Percentiles rank a stretch among this genome's conserved stretches.
These are phyloP conservation scores for Arabis hirsuta DNA, from an alignment of 345 rosid genomes.

Conservation along the genomic window DNA sequence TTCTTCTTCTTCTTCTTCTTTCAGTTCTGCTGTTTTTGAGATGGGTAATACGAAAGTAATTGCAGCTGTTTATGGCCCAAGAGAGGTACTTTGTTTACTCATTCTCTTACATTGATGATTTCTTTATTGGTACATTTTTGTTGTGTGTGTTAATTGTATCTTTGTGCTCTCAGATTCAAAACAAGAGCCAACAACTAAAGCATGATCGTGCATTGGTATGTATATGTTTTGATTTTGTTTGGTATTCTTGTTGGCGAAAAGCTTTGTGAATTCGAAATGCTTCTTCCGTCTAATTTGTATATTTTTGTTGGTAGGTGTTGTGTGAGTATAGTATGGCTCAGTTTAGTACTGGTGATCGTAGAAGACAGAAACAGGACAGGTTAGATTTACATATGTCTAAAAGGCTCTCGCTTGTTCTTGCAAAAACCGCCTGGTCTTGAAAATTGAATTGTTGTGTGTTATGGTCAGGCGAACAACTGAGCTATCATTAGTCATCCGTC, in stretches of 20 bases:
- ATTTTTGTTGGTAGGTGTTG: conserved; percentile 54
- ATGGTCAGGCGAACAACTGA: conserved; percentile 89
- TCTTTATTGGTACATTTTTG: neutral
- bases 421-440: neutral
- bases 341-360: conserved; percentile 90
- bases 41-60: conserved; percentile 97
- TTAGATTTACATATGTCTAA: conserved; percentile 22
- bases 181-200: conserved; percentile 72
- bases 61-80: conserved; percentile 95
- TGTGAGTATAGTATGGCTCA: conserved; percentile 98
- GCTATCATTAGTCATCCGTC: conserved; percentile 88
- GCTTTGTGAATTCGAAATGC: neutral
- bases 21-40: conserved; percentile 87
- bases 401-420: conserved; percentile 17
- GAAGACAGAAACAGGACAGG: conserved; percentile 93
- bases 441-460: neutral
- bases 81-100: conserved; percentile 61
- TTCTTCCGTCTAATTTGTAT: neutral
- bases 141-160: conserved; percentile 11
- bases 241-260: neutral
- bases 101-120: conserved; percentile 2
- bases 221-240: conserved; percentile 13
- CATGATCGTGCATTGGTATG: conserved; percentile 74
- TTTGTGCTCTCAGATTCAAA: conserved; percentile 62
- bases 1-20: neutral